Percentiles rank a stretch among this genome's conserved stretches.
Conservation (phyloP, 768 basidiomycete species). For the Kwoniella bestiolae region DNA sequence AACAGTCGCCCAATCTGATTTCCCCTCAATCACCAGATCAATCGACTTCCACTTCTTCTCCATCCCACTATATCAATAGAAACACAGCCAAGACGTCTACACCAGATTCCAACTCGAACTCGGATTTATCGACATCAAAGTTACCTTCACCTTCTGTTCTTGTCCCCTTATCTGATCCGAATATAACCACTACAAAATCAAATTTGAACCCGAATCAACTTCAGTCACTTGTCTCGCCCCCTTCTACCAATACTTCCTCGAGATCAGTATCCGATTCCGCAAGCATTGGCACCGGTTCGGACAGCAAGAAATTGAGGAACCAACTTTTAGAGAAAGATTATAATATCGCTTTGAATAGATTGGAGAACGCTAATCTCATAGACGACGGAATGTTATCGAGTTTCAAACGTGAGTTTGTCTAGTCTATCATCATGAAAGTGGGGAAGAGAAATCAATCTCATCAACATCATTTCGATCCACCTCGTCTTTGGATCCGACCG, state of each 20-base stretch:
- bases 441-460: too few relatives aligned
- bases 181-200: too few relatives aligned
- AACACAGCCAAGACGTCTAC: neutral
- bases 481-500: neutral
- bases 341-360: conserved; percentile 25
- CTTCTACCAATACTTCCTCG: too few relatives aligned
- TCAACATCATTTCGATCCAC: too few relatives aligned
- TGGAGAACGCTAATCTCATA: conserved; percentile 30
- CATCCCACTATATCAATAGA: neutral
- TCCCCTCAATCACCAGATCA: neutral
- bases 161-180: conserved; percentile 21
- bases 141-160: conserved; percentile 23
- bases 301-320: neutral
- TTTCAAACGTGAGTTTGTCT: conserved; percentile 51
- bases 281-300: too few relatives aligned
- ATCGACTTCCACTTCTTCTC: neutral
- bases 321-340: conserved; percentile 25
- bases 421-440: too few relatives aligned
- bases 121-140: conserved; percentile 2
- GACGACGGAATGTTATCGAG: conserved; percentile 51
- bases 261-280: neutral
- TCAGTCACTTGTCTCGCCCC: neutral
- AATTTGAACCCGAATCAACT: neutral
- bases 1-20: conserved; percentile 8
- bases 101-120: neutral